Evolutionary conservation across 2,329 filamentous ascomycete genomes (phyloP).

Genomic region (Diaporthe ilicicola): DNA sequence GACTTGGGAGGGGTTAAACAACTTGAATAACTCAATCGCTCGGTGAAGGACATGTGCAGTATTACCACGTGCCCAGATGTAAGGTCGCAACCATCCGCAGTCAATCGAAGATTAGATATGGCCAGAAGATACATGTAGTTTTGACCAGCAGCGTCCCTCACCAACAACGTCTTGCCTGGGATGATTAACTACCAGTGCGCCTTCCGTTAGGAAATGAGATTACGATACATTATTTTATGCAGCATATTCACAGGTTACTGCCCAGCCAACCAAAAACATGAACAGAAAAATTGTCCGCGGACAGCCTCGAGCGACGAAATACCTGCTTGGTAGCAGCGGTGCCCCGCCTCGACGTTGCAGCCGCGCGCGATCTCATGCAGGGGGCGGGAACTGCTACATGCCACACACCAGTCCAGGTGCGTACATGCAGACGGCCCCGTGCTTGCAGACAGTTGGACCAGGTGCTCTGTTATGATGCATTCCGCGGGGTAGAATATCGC

Average conservation of each 20-base stretch:
- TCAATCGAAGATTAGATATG: not conserved
- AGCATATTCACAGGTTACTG: not conserved
- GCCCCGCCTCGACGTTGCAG: slow-evolving; percentile 19
- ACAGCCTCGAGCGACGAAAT: not conserved
- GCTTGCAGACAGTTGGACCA: not conserved
- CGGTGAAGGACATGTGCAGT: not conserved
- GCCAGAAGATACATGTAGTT: not conserved
- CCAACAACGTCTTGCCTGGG: not conserved
- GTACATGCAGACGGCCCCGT: not conserved
- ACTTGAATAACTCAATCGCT: slow-evolving; percentile 6
- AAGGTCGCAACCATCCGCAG: not conserved
- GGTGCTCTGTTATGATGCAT: not conserved
- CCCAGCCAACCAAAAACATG: not conserved
- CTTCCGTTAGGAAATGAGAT: no score
- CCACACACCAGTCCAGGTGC: not conserved
- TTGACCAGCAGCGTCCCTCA: no score
- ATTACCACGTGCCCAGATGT: slow-evolving; percentile 4
- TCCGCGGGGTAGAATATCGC: not conserved
- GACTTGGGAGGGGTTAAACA: not conserved
- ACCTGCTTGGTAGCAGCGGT: slow-evolving; percentile 1
- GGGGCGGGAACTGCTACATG: not conserved
- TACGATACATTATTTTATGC: not conserved
- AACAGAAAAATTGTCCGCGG: not conserved
- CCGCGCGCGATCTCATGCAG: not conserved
- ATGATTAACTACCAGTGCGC: not conserved